Evolutionary conservation across 2,329 filamentous ascomycete species (phyloP).

Genomic region (Neonectria magnoliae): DNA sequence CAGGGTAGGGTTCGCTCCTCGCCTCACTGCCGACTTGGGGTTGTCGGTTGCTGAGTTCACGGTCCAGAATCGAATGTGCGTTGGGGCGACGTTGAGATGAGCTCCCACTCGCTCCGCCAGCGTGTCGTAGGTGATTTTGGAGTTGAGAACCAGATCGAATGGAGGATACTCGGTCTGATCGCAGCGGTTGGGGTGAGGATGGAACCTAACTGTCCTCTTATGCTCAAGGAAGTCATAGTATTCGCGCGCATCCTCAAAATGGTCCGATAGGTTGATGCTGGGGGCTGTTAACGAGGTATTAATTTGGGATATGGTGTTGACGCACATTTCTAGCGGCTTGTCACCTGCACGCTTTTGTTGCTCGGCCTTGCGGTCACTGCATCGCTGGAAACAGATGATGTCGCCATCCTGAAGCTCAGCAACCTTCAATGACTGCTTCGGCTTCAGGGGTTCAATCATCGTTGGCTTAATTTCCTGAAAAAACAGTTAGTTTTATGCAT

Average conservation of each 20-base stretch:
- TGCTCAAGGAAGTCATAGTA: constrained; percentile 96
- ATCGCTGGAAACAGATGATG: constrained; percentile 91
- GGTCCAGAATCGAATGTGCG: constrained; percentile 91
- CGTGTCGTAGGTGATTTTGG: constrained; percentile 90
- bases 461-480: constrained; percentile 89
- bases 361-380: constrained; percentile 59
- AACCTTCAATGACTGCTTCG: constrained; percentile 86
- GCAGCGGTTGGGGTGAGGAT: constrained; percentile 69
- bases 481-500: constrained; percentile 15
- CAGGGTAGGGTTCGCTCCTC: constrained; percentile 75
- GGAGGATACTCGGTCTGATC: constrained; percentile 67
- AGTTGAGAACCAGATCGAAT: constrained; percentile 83
- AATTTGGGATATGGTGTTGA: neutral
- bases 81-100: constrained; percentile 79
- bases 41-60: constrained; percentile 81
- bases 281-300: constrained; percentile 22
- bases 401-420: constrained; percentile 98
- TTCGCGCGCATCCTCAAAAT: constrained; percentile 76
- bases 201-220: constrained; percentile 81
- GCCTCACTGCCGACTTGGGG: constrained; percentile 81
- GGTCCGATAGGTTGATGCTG: constrained; percentile 53
- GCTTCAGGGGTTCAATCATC: constrained; percentile 96
- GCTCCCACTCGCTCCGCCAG: constrained; percentile 85
- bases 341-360: constrained; percentile 40
- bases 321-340: constrained; percentile 48